Conservation (phyloP, 305 asterid species). For the Caryopteris hybrid region DNA sequence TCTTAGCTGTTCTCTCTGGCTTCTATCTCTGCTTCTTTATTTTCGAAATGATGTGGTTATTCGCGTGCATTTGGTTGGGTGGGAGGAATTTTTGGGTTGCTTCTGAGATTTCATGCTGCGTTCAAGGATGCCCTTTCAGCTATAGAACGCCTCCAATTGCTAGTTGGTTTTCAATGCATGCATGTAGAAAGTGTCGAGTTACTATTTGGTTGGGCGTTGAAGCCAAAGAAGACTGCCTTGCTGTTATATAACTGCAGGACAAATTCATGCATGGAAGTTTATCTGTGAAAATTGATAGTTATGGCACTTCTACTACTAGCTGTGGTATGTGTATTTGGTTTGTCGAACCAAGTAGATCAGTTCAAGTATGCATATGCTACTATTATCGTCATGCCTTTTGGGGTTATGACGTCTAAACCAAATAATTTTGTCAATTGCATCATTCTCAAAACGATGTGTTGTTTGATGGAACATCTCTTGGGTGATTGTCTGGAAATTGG, state of each 20-base stretch:
- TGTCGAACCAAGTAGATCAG: background rate
- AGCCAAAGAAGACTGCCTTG: constrained; percentile 14
- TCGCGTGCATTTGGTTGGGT: constrained; percentile 21
- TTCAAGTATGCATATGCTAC: constrained; percentile 12
- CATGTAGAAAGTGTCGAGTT: constrained; percentile 7
- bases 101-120: constrained; percentile 8
- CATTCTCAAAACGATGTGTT: background rate
- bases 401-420: constrained; percentile 8
- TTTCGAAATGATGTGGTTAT: constrained; percentile 30
- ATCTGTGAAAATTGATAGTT: constrained; percentile 9
- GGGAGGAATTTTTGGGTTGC: constrained; percentile 12
- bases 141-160: constrained; percentile 2
- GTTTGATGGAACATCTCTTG: constrained; percentile 17
- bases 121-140: constrained; percentile 12
- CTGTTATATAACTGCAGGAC: constrained; percentile 6
- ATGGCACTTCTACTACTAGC: background rate
- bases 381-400: background rate
- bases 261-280: constrained; percentile 8
- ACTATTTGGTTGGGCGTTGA: constrained; percentile 12
- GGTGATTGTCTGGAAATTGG: constrained; percentile 10
- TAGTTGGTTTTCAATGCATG: constrained; percentile 24
- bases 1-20: constrained; percentile 35
- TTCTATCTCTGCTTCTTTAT: constrained; percentile 32
- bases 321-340: constrained; percentile 16
- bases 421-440: constrained; percentile 13